Evolutionary conservation across 164 flowering plant species (phyloP).

Genomic region (Dillenia turbinata): DNA sequence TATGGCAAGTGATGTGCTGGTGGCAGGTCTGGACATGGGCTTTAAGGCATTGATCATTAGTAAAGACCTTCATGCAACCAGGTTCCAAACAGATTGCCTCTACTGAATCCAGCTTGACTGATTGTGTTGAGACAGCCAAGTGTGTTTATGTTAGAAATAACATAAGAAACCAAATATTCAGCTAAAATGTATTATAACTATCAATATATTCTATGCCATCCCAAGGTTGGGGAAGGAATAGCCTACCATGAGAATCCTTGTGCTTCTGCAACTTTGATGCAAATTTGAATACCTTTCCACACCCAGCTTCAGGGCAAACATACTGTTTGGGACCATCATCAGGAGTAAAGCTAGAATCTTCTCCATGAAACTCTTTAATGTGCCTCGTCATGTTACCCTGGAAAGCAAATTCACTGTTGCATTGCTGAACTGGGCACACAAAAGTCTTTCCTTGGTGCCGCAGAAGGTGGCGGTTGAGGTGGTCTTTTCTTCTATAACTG

Average conservation of each 20-base stretch:
- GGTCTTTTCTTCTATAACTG: slow-evolving; percentile 85
- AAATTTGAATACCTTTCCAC: slow-evolving; percentile 73
- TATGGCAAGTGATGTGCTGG: slow-evolving; percentile 52
- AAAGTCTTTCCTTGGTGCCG: slow-evolving; percentile 71
- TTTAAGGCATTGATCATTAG: slow-evolving; percentile 61
- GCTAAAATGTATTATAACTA: neutral
- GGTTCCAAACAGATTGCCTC: slow-evolving; percentile 79
- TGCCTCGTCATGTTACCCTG: slow-evolving; percentile 70
- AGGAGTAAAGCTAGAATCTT: slow-evolving; percentile 10
- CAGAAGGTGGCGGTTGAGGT: slow-evolving; percentile 69
- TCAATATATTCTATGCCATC: no score
- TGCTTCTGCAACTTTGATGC: slow-evolving; percentile 64
- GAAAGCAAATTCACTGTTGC: slow-evolving; percentile 43
- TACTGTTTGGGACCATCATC: slow-evolving; percentile 26
- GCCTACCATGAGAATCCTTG: slow-evolving; percentile 79
- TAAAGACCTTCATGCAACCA: slow-evolving; percentile 64
- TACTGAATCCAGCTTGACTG: slow-evolving; percentile 67
- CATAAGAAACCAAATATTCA: neutral
- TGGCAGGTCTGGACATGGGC: slow-evolving; percentile 63
- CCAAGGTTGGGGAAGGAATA: neutral
- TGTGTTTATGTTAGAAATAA: neutral
- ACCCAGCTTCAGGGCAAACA: slow-evolving; percentile 62
- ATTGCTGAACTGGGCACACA: slow-evolving; percentile 55
- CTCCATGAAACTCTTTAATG: slow-evolving; percentile 55
- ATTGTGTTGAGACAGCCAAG: slow-evolving; percentile 3